Evolutionary conservation across 805 yeast species (phyloP).

Genomic region (Sungouiozyma ichnusensis): DNA sequence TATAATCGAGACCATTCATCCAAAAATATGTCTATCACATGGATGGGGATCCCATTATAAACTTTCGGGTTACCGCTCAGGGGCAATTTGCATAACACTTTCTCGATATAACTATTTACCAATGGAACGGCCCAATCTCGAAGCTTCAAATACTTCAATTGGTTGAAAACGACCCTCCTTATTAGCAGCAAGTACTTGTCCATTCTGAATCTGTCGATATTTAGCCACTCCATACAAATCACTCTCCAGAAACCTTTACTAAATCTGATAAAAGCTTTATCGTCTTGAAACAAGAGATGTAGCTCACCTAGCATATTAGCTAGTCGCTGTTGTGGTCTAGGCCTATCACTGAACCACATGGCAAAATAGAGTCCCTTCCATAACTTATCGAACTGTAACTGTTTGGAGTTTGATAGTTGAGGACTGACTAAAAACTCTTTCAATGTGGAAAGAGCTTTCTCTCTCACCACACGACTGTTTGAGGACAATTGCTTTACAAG

Average conservation of each 20-base stretch:
- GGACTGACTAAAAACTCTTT: slow-evolving; percentile 42
- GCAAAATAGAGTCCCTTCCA: slow-evolving; percentile 95
- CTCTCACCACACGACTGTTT: slow-evolving; percentile 62
- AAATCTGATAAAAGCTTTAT: slow-evolving; percentile 38
- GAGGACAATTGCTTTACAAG: slow-evolving; percentile 80
- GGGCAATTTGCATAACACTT: slow-evolving; percentile 36
- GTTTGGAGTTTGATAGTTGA: slow-evolving; percentile 33
- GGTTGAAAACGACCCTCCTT: slow-evolving; percentile 63
- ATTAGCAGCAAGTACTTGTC: slow-evolving; percentile 79
- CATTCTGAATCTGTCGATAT: slow-evolving; percentile 70
- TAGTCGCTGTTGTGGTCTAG: slow-evolving; percentile 79
- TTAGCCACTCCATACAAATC: slow-evolving; percentile 71
- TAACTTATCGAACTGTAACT: slow-evolving; percentile 60
- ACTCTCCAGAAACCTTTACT: slow-evolving; percentile 73
- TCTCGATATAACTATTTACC: slow-evolving; percentile 36
- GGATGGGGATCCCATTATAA: slow-evolving; percentile 73
- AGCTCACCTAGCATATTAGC: slow-evolving; percentile 61
- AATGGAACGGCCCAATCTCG: slow-evolving; percentile 45
- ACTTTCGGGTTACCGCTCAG: slow-evolving; percentile 49
- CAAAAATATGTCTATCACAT: slow-evolving; percentile 68
- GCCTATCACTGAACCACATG: slow-evolving; percentile 95
- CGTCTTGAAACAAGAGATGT: slow-evolving; percentile 18
- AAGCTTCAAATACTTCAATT: slow-evolving; percentile 43
- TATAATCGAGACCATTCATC: slow-evolving; percentile 73
- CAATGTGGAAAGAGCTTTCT: slow-evolving; percentile 57